phyloP scores from a whole-genome alignment of 768 basidiomycete genomes.

The Agaricus subrufescens region DNA sequence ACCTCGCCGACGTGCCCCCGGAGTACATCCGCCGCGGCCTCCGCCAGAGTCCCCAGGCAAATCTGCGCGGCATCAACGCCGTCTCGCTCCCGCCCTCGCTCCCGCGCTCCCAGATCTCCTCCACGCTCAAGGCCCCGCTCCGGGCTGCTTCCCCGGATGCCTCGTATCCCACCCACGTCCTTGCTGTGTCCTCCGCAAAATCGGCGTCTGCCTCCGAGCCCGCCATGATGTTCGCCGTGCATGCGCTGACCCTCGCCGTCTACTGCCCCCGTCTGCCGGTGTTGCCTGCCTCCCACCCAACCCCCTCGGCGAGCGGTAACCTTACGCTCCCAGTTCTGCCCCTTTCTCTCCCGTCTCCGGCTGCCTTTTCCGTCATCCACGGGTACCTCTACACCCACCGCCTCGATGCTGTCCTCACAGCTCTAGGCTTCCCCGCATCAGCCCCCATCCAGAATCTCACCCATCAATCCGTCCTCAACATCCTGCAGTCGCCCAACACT shows the following conservation, averaged over 20 bases:
- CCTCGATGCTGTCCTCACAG: constrained; percentile 49
- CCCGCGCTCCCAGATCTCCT: constrained; percentile 59
- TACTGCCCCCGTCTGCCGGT: constrained; percentile 54
- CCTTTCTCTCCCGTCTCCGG: constrained; percentile 64
- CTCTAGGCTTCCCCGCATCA: constrained; percentile 57
- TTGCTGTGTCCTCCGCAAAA: constrained; percentile 51
- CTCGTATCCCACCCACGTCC: constrained; percentile 48
- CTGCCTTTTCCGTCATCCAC: constrained; percentile 62
- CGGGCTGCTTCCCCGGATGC: constrained; percentile 24
- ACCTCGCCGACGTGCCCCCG: constrained; percentile 56
- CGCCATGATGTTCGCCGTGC: constrained; percentile 53
- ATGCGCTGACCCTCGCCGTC: constrained; percentile 57
- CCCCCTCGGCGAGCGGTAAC: constrained; percentile 22
- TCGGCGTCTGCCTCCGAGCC: constrained; percentile 32
- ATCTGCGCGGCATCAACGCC: constrained; percentile 49
- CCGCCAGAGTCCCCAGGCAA: constrained; percentile 39
- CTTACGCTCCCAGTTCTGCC: constrained; percentile 64
- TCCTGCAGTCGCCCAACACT: constrained; percentile 43
- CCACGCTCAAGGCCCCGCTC: constrained; percentile 47
- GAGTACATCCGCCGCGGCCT: constrained; percentile 68
- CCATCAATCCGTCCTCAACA: constrained; percentile 35
- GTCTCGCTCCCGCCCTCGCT: constrained; percentile 54
- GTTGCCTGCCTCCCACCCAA: constrained; percentile 32
- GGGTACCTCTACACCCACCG: constrained; percentile 67
- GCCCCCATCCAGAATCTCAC: constrained; percentile 39